Percentiles rank a stretch among this genome's conserved stretches.
Conservation (phyloP, 176 grass and related monocot genomes). For the Musa acuminata region DNA sequence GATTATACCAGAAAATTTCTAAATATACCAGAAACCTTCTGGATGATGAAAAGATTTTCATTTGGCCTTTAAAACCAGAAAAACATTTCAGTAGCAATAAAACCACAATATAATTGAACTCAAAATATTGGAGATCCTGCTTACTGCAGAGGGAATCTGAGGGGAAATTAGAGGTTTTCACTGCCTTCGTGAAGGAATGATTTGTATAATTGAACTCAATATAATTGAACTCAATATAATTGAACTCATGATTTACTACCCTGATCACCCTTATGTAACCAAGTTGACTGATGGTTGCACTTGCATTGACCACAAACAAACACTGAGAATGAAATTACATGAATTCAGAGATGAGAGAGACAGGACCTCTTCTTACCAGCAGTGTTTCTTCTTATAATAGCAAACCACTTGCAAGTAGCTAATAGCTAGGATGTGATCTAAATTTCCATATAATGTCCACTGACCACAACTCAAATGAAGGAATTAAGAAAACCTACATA, state of each 20-base stretch:
- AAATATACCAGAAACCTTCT: slow-evolving; percentile 27
- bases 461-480: not conserved
- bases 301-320: not conserved
- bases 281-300: not conserved
- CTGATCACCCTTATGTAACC: slow-evolving; percentile 1
- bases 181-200: not conserved
- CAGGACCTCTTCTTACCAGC: not conserved
- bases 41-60: slow-evolving; percentile 22
- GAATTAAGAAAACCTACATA: slow-evolving; percentile 1
- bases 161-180: not conserved
- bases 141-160: not conserved
- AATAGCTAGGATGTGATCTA: not conserved
- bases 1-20: slow-evolving; percentile 15
- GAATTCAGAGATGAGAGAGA: not conserved
- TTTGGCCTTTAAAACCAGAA: slow-evolving; percentile 7
- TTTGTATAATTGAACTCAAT: no score
- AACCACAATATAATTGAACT: not conserved
- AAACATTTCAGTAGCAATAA: not conserved
- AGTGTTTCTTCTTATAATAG: not conserved
- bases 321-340: not conserved
- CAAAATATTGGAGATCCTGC: not conserved
- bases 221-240: no score
- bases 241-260: not conserved
- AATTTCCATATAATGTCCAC: not conserved
- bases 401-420: not conserved